phyloP scores from a whole-genome alignment of 2,329 filamentous ascomycete species.

The Arachnomyces sp. region DNA sequence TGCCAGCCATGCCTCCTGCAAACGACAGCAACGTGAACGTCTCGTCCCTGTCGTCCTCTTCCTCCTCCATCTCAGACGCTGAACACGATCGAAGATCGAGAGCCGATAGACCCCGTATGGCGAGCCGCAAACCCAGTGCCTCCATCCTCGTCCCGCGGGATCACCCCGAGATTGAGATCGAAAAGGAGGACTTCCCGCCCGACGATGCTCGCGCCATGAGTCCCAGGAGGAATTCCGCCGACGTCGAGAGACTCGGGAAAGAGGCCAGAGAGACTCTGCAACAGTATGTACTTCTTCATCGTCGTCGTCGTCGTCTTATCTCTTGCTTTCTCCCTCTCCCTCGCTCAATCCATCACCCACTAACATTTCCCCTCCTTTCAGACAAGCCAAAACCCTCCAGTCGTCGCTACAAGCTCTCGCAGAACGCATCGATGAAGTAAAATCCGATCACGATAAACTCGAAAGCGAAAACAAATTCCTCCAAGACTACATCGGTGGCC shows the following conservation, averaged over 20 bases:
- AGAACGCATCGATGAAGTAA: constrained; percentile 88
- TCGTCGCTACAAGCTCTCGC: constrained; percentile 83
- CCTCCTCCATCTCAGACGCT: constrained; percentile 43
- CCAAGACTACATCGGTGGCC: constrained; percentile 94
- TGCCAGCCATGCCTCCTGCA: constrained; percentile 33
- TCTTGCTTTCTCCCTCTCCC: background rate
- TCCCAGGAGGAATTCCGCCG: constrained; percentile 79
- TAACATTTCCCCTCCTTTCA: constrained; percentile 29
- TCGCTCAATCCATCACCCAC: background rate
- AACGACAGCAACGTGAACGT: constrained; percentile 33
- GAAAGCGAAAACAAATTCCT: constrained; percentile 96
- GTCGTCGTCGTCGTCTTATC: background rate
- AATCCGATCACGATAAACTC: constrained; percentile 90
- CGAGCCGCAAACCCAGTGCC: constrained; percentile 69
- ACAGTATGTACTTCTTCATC: constrained; percentile 41
- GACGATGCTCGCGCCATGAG: constrained; percentile 94
- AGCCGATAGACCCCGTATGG: constrained; percentile 57
- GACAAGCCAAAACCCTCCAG: constrained; percentile 82
- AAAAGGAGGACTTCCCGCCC: constrained; percentile 69
- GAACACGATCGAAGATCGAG: constrained; percentile 37
- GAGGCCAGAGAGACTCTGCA: constrained; percentile 63
- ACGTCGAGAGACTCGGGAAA: constrained; percentile 78
- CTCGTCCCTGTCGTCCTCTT: constrained; percentile 37
- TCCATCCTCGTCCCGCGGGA: constrained; percentile 77
- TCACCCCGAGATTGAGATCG: constrained; percentile 62